Evolutionary conservation across 306 rosid genomes (phyloP), one percentile per base, ranked within the genome.

Genomic region (Sindora glabra): DNA sequence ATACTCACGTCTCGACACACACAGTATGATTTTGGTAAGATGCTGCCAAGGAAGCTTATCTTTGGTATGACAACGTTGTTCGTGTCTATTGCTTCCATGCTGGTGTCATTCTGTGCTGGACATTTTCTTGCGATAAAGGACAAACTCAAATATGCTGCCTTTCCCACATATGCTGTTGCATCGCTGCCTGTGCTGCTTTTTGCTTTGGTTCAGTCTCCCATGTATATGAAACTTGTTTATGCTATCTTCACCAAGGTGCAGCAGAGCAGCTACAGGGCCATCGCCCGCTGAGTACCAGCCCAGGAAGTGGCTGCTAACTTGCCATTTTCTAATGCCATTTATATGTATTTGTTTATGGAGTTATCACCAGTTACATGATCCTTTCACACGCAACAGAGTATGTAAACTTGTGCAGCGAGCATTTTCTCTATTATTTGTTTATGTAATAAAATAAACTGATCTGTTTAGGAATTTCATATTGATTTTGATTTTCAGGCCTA

Each of bases 171-270:
- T 58, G 79, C 77, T 0, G 75, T 76, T 0, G 38, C 75, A 38
- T 78, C 70, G 60, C 18, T 78, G 5, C 88, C 88, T 0, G 59
- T 75, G 3, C 68, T 70, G 8, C 68, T 67, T 18, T 77, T 74
- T 34, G 82, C 67, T 41, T 16, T 81, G 36, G 74, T 72, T 1
- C 82, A 73, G 41, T 64, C 78, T 48, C 83, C 81, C 0, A 50
- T 80, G 1, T 76, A 80, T 50, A 22, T 76, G 1, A 73, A 80
- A 32, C 80, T 76, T 29, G 11, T 65, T 22, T 61, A 71, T 77
- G 78, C 84, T 40, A 75, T 71, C 32, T 37, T 68, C 30, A 71
- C 16, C 23, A 65, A 42, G 26, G 75, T 74, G 5, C 84, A 84
- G 11, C 67, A 71, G 46, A 61, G 69, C 37, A 69, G 72, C 54